Conservation (phyloP, 164 flowering plant species). For the Echeveria elegans region DNA sequence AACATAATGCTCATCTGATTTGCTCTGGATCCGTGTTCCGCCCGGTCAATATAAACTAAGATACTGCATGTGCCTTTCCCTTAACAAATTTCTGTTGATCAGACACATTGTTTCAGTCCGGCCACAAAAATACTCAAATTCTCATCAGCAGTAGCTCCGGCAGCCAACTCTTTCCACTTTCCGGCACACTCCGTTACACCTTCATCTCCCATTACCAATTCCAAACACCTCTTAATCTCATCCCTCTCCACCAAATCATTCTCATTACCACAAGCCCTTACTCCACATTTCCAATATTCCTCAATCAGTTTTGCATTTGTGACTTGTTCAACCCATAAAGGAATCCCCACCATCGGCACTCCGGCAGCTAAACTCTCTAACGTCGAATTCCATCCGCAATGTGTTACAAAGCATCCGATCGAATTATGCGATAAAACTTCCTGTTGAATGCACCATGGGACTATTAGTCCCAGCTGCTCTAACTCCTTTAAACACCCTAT, state of each 20-base stretch:
- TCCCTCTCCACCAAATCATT: neutral
- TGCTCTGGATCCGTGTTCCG: too few relatives aligned
- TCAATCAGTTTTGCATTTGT: neutral
- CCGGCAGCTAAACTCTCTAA: neutral
- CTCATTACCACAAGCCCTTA: neutral
- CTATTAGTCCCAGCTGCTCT: constrained; percentile 25
- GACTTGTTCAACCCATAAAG: neutral
- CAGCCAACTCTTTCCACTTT: constrained; percentile 3
- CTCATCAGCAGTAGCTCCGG: neutral
- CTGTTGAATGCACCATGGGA: constrained; percentile 38
- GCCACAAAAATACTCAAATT: neutral
- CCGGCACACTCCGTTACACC: neutral
- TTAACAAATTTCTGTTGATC: too few relatives aligned
- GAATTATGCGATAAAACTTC: constrained; percentile 18
- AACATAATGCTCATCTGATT: too few relatives aligned
- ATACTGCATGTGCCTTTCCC: too few relatives aligned
- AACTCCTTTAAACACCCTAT: constrained; percentile 13
- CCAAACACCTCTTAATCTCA: constrained; percentile 8
- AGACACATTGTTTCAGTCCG: neutral
- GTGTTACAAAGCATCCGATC: constrained; percentile 1
- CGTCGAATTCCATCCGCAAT: neutral
- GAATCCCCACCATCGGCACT: neutral
- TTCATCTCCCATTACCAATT: constrained; percentile 2
- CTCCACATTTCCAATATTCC: neutral
- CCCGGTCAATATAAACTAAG: too few relatives aligned